Evolutionary conservation across 176 grass and related monocot species (phyloP), one percentile per base, ranked within the genome.

Genomic region (Cenchrus purpureus): DNA sequence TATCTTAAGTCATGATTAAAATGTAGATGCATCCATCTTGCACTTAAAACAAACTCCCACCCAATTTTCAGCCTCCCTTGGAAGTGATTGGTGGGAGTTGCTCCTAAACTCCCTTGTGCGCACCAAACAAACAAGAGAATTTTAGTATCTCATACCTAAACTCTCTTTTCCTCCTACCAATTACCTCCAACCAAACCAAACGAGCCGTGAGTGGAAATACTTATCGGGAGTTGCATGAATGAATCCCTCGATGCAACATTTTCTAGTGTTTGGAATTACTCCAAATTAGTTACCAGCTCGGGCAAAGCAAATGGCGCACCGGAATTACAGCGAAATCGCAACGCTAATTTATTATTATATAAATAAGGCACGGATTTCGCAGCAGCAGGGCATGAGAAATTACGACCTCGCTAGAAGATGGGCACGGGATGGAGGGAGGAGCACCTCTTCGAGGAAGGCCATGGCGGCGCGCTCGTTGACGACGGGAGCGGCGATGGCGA

Each of bases 401-500:
- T 55, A 17, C 15, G 67, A 20, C 37, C 11, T 53, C 34, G 56
- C 32, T 19, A 6, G 9, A 73, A 65, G n/a, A 49, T 6, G 17
- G 80, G 70, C 1, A 22, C 60, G 1, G 55, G 44, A 14, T 22
- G 28, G 72, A 37, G 25, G 5, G 22, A 32, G 31, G 22, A 52
- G 62, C 28, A 91, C 87, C 92, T 89, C 77, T 52, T 89, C 73
- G 53, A 94, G 90, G 86, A 94, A 97, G 71, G 84, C 92, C 68
- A 91, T 77, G 51, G 86, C 88, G 12, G 80, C 76, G 59, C 67
- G 88, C 79, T 92, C 92, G 80, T 91, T 82, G 68, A 87, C 83
- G 58, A 95, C 83, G 45, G 90, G 86, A 29, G 86, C 80, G 29
- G 93, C 90, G 61, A 90, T 9, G 78, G 94, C 92, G 74, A 91